Evolutionary conservation across 805 yeast genomes (phyloP).

Genomic region (Ogataea kodamae): DNA sequence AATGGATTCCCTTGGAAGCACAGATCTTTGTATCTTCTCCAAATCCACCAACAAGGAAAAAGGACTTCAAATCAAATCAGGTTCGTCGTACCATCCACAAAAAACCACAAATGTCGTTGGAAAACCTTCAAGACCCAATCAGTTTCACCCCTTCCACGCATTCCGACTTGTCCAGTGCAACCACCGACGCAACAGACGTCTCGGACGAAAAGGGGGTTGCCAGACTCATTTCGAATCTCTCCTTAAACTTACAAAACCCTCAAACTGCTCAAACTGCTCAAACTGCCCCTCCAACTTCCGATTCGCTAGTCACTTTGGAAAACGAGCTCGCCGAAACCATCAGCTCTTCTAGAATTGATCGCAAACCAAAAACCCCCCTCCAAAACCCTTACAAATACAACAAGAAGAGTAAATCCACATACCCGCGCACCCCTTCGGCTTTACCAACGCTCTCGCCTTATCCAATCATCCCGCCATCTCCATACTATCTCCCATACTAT

Average conservation of each 20-base stretch:
- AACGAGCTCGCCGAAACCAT: conserved; percentile 5
- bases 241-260: no score
- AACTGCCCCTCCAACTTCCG: conserved; percentile 15
- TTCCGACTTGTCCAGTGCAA: conserved; percentile 11
- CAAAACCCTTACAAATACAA: conserved; percentile 6
- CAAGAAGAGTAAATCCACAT: conserved; percentile 13
- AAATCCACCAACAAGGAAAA: conserved; percentile 5
- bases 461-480: conserved; percentile 16
- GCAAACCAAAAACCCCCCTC: conserved; percentile 9
- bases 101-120: conserved; percentile 1
- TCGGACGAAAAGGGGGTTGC: conserved; percentile 12
- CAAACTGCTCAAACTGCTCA: conserved; percentile 6
- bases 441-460: conserved; percentile 15
- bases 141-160: conserved; percentile 8
- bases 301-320: conserved; percentile 12
- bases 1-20: conserved; percentile 27
- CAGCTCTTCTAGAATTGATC: conserved; percentile 2
- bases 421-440: conserved; percentile 10
- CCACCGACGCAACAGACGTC: conserved; percentile 13
- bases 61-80: conserved; percentile 7
- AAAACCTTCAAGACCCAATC: conserved; percentile 1
- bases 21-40: conserved; percentile 23
- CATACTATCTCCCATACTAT: conserved; percentile 22
- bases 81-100: conserved; percentile 4
- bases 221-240: conserved; percentile 7